Percentiles rank a stretch among this genome's conserved stretches.
These are phyloP conservation scores for Cotoneaster glaucophyllus DNA, from an alignment of 306 rosid genomes.

Conservation along the genomic window DNA sequence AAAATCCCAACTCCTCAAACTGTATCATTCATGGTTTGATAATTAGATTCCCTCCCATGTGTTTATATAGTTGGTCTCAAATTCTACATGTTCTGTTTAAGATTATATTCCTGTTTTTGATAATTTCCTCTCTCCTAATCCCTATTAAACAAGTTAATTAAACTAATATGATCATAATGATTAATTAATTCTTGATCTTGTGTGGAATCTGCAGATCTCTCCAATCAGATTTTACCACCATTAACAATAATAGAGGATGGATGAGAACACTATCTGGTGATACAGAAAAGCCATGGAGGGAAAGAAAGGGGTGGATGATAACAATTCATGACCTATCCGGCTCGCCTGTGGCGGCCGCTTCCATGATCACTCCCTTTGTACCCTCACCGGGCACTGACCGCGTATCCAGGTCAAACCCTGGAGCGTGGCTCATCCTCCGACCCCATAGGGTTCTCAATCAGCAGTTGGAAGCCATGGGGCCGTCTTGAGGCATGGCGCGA, in stretches of 20 bases:
- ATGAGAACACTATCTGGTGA: slow-evolving; percentile 47
- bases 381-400: slow-evolving; percentile 77
- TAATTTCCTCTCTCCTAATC: not conserved
- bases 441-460: slow-evolving; percentile 57
- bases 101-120: not conserved
- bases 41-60: slow-evolving; percentile 55
- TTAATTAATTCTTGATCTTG: not conserved
- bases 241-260: slow-evolving; percentile 44
- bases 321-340: slow-evolving; percentile 86
- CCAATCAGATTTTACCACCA: slow-evolving; percentile 52
- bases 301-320: slow-evolving; percentile 95
- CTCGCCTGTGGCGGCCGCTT: slow-evolving; percentile 82
- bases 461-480: slow-evolving; percentile 97
- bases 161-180: not conserved
- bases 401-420: slow-evolving; percentile 82
- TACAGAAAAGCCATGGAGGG: slow-evolving; percentile 53
- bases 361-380: slow-evolving; percentile 89
- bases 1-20: slow-evolving; percentile 34
- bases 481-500: slow-evolving; percentile 92
- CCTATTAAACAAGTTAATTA: not conserved
- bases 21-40: not conserved
- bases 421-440: slow-evolving; percentile 94
- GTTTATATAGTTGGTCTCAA: slow-evolving; percentile 12
- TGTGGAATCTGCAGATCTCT: slow-evolving; percentile 36
- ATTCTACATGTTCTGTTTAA: slow-evolving; percentile 3